phyloP scores from a whole-genome alignment of 2,329 filamentous ascomycete species.

The Diaporthe vaccinii region DNA sequence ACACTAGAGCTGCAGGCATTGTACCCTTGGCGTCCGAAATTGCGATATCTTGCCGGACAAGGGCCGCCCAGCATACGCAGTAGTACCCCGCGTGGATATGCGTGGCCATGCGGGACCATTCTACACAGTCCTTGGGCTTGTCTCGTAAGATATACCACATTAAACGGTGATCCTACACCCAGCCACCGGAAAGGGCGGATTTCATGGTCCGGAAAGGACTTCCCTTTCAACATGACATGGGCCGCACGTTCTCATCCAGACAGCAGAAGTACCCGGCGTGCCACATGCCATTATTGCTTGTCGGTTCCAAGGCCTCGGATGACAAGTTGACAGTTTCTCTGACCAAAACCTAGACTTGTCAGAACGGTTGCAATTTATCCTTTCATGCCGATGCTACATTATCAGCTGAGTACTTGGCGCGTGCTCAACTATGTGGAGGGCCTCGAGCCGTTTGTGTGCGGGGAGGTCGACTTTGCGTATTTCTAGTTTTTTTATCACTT shows the following conservation, averaged over 20 bases:
- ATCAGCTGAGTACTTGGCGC: neutral
- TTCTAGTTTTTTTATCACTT: neutral
- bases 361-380: neutral
- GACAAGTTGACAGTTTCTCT: neutral
- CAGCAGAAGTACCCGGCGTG: neutral
- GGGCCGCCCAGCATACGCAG: neutral
- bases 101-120: neutral
- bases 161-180: slow-evolving; percentile 16
- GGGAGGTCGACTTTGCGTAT: neutral
- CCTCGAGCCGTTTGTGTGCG: neutral
- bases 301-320: neutral
- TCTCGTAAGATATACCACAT: slow-evolving; percentile 23
- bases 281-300: neutral
- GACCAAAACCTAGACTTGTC: neutral
- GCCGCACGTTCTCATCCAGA: neutral
- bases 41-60: slow-evolving; percentile 3
- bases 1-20: neutral
- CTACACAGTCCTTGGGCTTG: neutral
- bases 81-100: slow-evolving; percentile 17
- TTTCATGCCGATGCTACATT: neutral
- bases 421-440: neutral
- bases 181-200: slow-evolving; percentile 7
- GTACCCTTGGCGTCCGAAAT: neutral
- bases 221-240: neutral
- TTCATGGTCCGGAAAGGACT: neutral